Conservation (phyloP, 768 basidiomycete species). For the Pleurotus citrinopileatus region DNA sequence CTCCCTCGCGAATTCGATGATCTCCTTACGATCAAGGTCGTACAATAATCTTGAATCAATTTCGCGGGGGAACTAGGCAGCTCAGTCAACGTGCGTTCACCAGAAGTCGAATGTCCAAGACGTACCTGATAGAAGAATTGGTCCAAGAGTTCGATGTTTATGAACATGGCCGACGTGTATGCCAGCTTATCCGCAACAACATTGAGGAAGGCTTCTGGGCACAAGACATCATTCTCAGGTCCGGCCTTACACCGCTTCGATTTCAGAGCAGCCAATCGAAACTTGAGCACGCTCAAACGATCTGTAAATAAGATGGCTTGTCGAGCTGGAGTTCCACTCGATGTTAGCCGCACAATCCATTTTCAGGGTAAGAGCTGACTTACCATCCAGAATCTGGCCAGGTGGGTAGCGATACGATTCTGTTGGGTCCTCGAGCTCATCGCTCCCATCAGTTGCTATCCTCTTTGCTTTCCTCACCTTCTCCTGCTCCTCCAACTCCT, state of each 20-base stretch:
- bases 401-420: slow-evolving; percentile 91
- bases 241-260: slow-evolving; percentile 87
- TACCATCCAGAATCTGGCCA: slow-evolving; percentile 90
- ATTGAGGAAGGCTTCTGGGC: slow-evolving; percentile 95
- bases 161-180: slow-evolving; percentile 95
- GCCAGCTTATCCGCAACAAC: slow-evolving; percentile 97
- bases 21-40: slow-evolving; percentile 88
- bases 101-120: slow-evolving; percentile 4
- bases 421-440: slow-evolving; percentile 33
- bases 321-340: slow-evolving; percentile 56
- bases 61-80: slow-evolving; percentile 86
- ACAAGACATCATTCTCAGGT: slow-evolving; percentile 85
- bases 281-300: slow-evolving; percentile 77
- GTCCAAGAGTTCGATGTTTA: slow-evolving; percentile 96
- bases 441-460: slow-evolving; percentile 31
- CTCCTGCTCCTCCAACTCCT: slow-evolving; percentile 74
- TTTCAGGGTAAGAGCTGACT: slow-evolving; percentile 19
- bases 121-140: slow-evolving; percentile 97
- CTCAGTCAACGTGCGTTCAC: slow-evolving; percentile 8
- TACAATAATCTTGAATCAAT: slow-evolving; percentile 93
- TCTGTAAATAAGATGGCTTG: slow-evolving; percentile 89
- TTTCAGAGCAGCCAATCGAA: slow-evolving; percentile 82
- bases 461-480: slow-evolving; percentile 56
- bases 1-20: slow-evolving; percentile 90
- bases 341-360: slow-evolving; percentile 8